These are phyloP conservation scores for Fusarium sp. DNA, from an alignment of 2,329 filamentous ascomycete species.

Conservation along the genomic window DNA sequence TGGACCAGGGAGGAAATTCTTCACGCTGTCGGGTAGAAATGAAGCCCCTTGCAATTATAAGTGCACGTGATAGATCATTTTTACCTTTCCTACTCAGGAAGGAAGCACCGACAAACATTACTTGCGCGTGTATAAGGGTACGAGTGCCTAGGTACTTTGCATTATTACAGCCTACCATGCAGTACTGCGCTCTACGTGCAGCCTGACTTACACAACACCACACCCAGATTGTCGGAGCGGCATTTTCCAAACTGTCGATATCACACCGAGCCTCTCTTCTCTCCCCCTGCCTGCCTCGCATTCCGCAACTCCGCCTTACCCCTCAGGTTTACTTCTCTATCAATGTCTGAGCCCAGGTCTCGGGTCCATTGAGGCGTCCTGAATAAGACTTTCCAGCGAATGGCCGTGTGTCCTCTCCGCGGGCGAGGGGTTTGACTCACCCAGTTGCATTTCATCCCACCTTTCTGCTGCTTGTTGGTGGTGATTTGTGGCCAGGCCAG, in stretches of 20 bases:
- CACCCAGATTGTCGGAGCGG: background rate
- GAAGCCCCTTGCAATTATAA: background rate
- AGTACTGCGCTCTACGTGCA: background rate
- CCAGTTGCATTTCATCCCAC: background rate
- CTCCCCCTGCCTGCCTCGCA: constrained; percentile 1
- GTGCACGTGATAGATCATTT: constrained; percentile 15
- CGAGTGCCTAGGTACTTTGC: background rate
- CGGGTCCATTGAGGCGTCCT: constrained; percentile 1
- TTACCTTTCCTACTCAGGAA: background rate
- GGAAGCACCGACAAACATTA: background rate
- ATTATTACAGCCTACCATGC: background rate
- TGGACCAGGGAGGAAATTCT: background rate
- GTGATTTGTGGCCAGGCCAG: background rate
- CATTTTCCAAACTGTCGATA: background rate
- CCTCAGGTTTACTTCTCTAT: background rate
- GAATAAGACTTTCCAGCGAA: background rate
- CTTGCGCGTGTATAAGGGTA: background rate
- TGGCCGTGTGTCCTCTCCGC: background rate
- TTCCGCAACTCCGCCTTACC: constrained; percentile 10
- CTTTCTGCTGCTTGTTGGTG: background rate
- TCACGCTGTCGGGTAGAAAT: background rate
- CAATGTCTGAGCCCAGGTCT: constrained; percentile 18
- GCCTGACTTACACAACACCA: constrained; percentile 19
- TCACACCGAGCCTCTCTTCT: background rate
- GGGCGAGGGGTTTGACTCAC: background rate